Conservation (phyloP, 345 rosid species). For the Sapria himalayana region DNA sequence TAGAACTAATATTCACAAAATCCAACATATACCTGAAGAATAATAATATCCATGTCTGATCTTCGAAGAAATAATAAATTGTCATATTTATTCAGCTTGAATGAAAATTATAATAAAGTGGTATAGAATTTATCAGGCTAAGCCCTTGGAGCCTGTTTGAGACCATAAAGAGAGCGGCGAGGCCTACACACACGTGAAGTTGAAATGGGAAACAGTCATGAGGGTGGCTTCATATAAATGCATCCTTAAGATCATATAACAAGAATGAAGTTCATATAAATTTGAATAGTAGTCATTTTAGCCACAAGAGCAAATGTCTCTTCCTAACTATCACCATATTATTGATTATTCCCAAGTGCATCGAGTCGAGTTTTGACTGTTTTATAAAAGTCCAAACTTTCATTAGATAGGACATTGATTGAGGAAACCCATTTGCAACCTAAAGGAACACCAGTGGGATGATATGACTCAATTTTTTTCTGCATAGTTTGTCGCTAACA, state of each 20-base stretch:
- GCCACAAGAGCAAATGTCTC: not conserved
- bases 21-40: too few relatives aligned
- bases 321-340: not conserved
- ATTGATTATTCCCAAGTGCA: too few relatives aligned
- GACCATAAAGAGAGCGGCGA: not conserved
- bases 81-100: not conserved
- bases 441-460: too few relatives aligned
- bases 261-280: not conserved
- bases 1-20: not conserved
- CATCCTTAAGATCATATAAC: not conserved
- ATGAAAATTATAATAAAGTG: not conserved
- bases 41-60: not conserved
- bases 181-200: not conserved
- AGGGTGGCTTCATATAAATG: not conserved
- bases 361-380: too few relatives aligned
- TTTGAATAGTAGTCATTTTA: not conserved
- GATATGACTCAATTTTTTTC: too few relatives aligned
- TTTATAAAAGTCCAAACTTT: not conserved
- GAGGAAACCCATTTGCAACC: not conserved
- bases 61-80: too few relatives aligned
- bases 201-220: too few relatives aligned
- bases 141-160: conserved; percentile 1
- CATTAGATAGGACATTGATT: not conserved
- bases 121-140: conserved; percentile 1
- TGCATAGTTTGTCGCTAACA: too few relatives aligned